phyloP scores from a whole-genome alignment of 345 rosid species.

The Hypericum androsaemum region DNA sequence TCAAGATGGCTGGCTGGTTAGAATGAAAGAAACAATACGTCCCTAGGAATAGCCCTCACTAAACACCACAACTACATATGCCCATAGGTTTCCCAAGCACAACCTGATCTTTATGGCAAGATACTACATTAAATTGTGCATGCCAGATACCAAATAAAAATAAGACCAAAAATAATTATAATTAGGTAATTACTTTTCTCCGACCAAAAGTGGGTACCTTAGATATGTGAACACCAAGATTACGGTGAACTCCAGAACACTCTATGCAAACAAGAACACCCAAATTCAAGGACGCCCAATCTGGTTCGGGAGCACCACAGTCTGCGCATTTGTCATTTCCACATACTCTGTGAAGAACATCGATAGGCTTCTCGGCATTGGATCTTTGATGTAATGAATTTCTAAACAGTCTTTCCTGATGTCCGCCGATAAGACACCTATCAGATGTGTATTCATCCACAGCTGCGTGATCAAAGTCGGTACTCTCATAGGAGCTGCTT shows the following conservation, averaged over 20 bases:
- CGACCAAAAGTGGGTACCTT: slow-evolving; percentile 33
- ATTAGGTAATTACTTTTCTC: no score
- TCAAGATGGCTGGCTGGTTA: no score
- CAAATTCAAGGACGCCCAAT: slow-evolving; percentile 78
- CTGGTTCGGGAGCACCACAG: slow-evolving; percentile 73
- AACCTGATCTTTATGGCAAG: no score
- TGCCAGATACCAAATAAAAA: no score
- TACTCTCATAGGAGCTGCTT: slow-evolving; percentile 32
- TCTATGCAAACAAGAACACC: slow-evolving; percentile 71
- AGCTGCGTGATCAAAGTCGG: slow-evolving; percentile 34
- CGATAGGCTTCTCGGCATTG: slow-evolving; percentile 45
- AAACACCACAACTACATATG: no score
- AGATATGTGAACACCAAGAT: slow-evolving; percentile 74
- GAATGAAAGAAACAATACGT: no score
- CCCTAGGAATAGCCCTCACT: no score
- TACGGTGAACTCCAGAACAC: slow-evolving; percentile 76
- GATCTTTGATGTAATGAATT: slow-evolving; percentile 34
- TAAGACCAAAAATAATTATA: no score
- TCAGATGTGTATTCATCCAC: slow-evolving; percentile 29
- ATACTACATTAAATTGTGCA: no score
- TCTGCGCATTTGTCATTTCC: slow-evolving; percentile 77
- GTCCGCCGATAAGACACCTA: slow-evolving; percentile 28
- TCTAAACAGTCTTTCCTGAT: slow-evolving; percentile 31
- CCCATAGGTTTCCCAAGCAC: no score
- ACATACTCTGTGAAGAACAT: slow-evolving; percentile 42